phyloP scores from a whole-genome alignment of 805 yeast species.

The Candida alai region DNA sequence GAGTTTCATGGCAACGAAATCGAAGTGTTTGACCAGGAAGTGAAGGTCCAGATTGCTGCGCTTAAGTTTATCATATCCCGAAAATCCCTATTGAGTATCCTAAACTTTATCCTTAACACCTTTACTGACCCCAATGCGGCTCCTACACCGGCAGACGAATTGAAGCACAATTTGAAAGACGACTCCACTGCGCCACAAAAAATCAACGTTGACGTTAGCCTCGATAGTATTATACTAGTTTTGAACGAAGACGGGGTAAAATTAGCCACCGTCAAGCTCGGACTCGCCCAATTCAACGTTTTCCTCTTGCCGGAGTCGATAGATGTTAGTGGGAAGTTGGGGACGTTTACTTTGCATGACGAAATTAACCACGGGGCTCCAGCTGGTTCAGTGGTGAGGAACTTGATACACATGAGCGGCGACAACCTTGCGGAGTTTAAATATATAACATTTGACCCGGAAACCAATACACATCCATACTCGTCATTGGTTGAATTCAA shows the following conservation, averaged over 20 bases:
- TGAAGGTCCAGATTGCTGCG: constrained; percentile 71
- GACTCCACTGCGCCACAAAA: constrained; percentile 67
- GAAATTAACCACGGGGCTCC: constrained; percentile 66
- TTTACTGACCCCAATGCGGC: constrained; percentile 79
- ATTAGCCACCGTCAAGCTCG: constrained; percentile 72
- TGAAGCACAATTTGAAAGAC: constrained; percentile 62
- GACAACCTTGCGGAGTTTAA: constrained; percentile 73
- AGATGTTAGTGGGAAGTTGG: constrained; percentile 68
- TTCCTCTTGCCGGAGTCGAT: constrained; percentile 71
- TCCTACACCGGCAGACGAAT: constrained; percentile 61
- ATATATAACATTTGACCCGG: constrained; percentile 73
- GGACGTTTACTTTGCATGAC: constrained; percentile 75
- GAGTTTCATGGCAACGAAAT: constrained; percentile 49
- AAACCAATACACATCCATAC: constrained; percentile 45
- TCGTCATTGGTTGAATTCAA: constrained; percentile 57
- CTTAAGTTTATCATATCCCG: constrained; percentile 72
- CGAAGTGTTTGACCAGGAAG: constrained; percentile 74
- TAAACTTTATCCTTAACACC: constrained; percentile 80
- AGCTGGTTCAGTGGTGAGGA: constrained; percentile 54
- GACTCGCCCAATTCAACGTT: constrained; percentile 67
- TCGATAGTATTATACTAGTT: constrained; percentile 71
- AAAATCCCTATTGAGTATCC: constrained; percentile 68
- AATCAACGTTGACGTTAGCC: constrained; percentile 60
- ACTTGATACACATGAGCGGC: constrained; percentile 76
- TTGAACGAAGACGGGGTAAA: constrained; percentile 81